phyloP scores from a whole-genome alignment of 1,284 basidiomycete genomes.

The Caloboletus inedulis region DNA sequence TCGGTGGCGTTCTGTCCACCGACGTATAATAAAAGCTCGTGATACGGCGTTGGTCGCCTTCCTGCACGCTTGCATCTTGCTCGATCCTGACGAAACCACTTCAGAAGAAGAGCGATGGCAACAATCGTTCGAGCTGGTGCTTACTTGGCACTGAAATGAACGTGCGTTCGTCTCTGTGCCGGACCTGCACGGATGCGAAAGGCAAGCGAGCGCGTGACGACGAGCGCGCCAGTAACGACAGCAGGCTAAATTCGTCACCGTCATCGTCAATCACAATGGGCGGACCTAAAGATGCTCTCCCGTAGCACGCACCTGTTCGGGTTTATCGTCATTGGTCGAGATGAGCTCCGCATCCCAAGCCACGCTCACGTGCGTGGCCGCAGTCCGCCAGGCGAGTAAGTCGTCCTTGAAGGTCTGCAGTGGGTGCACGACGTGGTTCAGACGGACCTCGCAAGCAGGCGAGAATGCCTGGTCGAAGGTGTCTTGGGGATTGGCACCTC shows the following conservation, averaged over 20 bases:
- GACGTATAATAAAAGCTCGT: conserved; percentile 39
- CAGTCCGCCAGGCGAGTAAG: conserved; percentile 15
- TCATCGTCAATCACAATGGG: not conserved
- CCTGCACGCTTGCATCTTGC: conserved; percentile 20
- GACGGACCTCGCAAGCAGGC: conserved; percentile 31
- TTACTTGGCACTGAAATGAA: conserved; percentile 45
- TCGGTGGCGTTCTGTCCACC: conserved; percentile 35
- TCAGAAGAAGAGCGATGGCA: not conserved
- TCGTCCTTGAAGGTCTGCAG: conserved; percentile 34
- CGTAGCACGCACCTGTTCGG: conserved; percentile 19
- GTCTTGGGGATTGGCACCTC: conserved; percentile 18
- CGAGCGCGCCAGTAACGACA: conserved; percentile 42
- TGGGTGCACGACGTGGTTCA: conserved; percentile 33
- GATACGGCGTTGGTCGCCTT: conserved; percentile 33
- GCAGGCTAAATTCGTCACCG: conserved; percentile 26
- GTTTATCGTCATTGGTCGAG: conserved; percentile 26
- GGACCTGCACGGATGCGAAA: conserved; percentile 44
- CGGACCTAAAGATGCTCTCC: not conserved
- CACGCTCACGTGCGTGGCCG: conserved; percentile 23
- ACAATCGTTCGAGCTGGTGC: conserved; percentile 4
- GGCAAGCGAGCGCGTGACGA: conserved; percentile 42
- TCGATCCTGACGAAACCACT: conserved; percentile 30
- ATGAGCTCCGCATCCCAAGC: conserved; percentile 37
- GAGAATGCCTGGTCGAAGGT: conserved; percentile 35
- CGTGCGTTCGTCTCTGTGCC: conserved; percentile 37